Percentiles rank a stretch among this genome's conserved stretches.
These are phyloP conservation scores for Neocucurbitaria cava DNA, from an alignment of 2,329 filamentous ascomycete genomes.

Conservation along the genomic window DNA sequence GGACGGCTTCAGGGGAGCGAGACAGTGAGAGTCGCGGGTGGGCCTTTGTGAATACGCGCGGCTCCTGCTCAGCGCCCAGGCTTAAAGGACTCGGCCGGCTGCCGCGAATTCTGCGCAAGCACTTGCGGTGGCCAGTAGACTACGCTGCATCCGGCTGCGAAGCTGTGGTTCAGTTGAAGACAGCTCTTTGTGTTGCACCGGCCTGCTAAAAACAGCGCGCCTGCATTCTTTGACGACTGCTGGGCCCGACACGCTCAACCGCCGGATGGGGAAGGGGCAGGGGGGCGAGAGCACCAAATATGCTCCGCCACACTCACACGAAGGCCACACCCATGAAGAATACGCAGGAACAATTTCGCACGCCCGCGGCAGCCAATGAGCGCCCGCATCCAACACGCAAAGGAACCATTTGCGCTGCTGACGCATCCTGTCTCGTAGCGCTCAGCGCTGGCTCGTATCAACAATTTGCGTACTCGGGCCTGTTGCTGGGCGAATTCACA, in stretches of 20 bases:
- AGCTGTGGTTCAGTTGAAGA: not conserved
- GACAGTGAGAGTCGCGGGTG: constrained; percentile 36
- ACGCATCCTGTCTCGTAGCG: constrained; percentile 3
- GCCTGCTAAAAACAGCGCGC: constrained; percentile 20
- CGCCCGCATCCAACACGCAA: not conserved
- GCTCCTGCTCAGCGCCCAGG: constrained; percentile 24
- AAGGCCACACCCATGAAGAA: constrained; percentile 5
- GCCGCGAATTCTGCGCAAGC: constrained; percentile 1
- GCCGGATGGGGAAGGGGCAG: constrained; percentile 23
- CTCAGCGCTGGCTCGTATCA: constrained; percentile 1
- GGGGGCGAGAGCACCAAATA: constrained; percentile 7
- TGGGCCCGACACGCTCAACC: constrained; percentile 5
- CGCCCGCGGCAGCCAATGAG: constrained; percentile 10
- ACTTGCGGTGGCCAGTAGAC: constrained; percentile 1
- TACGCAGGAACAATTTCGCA: constrained; percentile 26
- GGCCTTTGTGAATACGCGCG: constrained; percentile 32
- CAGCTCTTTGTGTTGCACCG: constrained; percentile 3
- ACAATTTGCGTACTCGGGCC: not conserved
- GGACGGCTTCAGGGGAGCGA: constrained; percentile 38
- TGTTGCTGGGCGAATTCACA: not conserved
- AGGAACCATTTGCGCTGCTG: constrained; percentile 9
- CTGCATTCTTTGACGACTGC: constrained; percentile 4
- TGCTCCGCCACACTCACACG: constrained; percentile 35
- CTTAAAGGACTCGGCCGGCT: constrained; percentile 13
- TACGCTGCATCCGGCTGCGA: constrained; percentile 3